Base-by-base conservation (phyloP, 2,329 filamentous ascomycete species). In the Venturia pyrina region DNA sequence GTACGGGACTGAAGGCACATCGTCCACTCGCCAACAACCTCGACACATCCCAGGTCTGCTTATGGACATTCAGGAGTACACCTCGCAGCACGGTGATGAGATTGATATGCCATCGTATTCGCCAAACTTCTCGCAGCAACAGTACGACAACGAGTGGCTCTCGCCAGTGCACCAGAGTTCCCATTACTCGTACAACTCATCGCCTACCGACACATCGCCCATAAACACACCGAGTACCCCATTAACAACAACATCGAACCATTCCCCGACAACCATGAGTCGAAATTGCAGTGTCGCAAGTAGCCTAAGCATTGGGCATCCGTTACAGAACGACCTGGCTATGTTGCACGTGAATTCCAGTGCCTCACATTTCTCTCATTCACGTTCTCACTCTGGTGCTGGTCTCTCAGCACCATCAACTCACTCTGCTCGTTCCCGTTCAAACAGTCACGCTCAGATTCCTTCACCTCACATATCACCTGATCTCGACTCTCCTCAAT, bases 341-440 rank as follows among this genome's bases (percentile, higher is more conserved):
- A 65, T 65, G 64, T 15, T 66, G 37, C 64, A 57, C 21, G 59
- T 66, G 41, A 44, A 61, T 40, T 66, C 64, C 21, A 57, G 53
- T 34, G 28, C 57, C 48, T 48, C 64, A 21, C 40, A 62, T 44
- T 59, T 66, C 56, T 66, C 64, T 50, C 41, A 34, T n/a, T 62
- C 64, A 17, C 24, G 24, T 53, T 62, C 64, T 37, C 64, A 61
- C 10, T 44, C 57, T 7, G 24, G 28, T 13, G 37, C 37, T 28
- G 44, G 1, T n/a, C 32, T 64, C 40, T 60, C 53, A 43, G 43
- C 21, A 34, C 50, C 53, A 17, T 59, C 13, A 44, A n/a, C 15
- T 44, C 63, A 41, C 37, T 44, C 50, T 28, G 50, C 63, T 34
- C 63, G 24, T n/a, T 40, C 46, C 62, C 37, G 21, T 66, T 62